Evolutionary conservation across 495 filamentous ascomycete genomes (phyloP).

Genomic region (Penicillium arizonense): DNA sequence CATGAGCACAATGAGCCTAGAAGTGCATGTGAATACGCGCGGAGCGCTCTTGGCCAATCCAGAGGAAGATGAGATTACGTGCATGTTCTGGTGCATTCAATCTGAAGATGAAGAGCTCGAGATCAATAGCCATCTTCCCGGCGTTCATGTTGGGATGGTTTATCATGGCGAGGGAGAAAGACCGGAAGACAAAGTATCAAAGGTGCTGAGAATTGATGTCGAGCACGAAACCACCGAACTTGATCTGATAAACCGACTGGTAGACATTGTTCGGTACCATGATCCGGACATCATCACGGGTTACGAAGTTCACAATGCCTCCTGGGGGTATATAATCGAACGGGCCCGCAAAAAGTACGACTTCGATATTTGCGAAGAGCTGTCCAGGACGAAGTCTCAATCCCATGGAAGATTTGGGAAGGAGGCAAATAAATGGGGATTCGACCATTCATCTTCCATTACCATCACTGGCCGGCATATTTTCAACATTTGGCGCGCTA

Average conservation of each 20-base stretch:
- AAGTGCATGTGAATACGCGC: constrained; percentile 91
- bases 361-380: constrained; percentile 83
- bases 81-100: constrained; percentile 87
- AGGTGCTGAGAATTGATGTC: constrained; percentile 55
- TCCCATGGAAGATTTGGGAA: constrained; percentile 80
- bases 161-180: constrained; percentile 43
- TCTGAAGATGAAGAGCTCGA: constrained; percentile 63
- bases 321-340: constrained; percentile 95
- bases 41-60: constrained; percentile 81
- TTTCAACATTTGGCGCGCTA: constrained; percentile 97
- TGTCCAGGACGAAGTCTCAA: constrained; percentile 82
- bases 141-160: constrained; percentile 57
- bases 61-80: constrained; percentile 83
- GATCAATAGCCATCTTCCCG: constrained; percentile 50
- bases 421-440: constrained; percentile 87
- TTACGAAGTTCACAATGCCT: constrained; percentile 89
- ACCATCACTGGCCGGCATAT: constrained; percentile 88
- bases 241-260: constrained; percentile 74
- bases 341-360: constrained; percentile 83
- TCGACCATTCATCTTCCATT: constrained; percentile 85
- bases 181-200: constrained; percentile 48
- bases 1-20: constrained; percentile 95
- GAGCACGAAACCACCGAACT: constrained; percentile 77
- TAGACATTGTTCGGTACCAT: constrained; percentile 78
- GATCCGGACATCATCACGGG: constrained; percentile 95